Evolutionary conservation across 176 grass and related monocot species (phyloP).

Genomic region (Phoenix roebelenii): DNA sequence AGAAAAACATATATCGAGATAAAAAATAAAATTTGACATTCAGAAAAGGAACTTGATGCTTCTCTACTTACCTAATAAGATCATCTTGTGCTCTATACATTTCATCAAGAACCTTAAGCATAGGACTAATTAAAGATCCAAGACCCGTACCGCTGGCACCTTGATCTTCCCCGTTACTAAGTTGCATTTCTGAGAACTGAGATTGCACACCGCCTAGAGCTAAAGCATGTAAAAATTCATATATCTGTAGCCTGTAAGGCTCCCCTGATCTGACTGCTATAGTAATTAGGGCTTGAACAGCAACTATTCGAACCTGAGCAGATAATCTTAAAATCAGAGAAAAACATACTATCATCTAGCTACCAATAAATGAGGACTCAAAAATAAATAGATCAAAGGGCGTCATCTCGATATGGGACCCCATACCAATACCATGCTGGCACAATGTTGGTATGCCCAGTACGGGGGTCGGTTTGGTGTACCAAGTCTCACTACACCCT

Average conservation of each 20-base stretch:
- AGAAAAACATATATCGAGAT: background rate
- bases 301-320: slow-evolving; percentile 80
- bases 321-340: slow-evolving; percentile 17
- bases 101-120: slow-evolving; percentile 95
- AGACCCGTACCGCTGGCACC: slow-evolving; percentile 98
- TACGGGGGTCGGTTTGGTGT: too few relatives aligned
- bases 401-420: too few relatives aligned
- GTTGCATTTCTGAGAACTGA: slow-evolving; percentile 84
- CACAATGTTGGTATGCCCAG: too few relatives aligned
- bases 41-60: background rate
- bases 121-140: slow-evolving; percentile 93
- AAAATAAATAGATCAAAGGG: too few relatives aligned
- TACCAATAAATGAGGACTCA: too few relatives aligned
- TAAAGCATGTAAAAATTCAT: slow-evolving; percentile 94
- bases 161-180: slow-evolving; percentile 99
- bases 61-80: slow-evolving; percentile 63
- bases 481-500: too few relatives aligned
- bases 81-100: slow-evolving; percentile 99
- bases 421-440: too few relatives aligned
- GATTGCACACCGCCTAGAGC: slow-evolving; percentile 85
- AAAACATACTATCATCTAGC: background rate
- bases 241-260: slow-evolving; percentile 95
- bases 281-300: slow-evolving; percentile 82
- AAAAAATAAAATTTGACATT: background rate
- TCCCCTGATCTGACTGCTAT: slow-evolving; percentile 94